Evolutionary conservation across 768 basidiomycete genomes (phyloP), one percentile per base, ranked within the genome.

Genomic region (Scleroderma bovista): DNA sequence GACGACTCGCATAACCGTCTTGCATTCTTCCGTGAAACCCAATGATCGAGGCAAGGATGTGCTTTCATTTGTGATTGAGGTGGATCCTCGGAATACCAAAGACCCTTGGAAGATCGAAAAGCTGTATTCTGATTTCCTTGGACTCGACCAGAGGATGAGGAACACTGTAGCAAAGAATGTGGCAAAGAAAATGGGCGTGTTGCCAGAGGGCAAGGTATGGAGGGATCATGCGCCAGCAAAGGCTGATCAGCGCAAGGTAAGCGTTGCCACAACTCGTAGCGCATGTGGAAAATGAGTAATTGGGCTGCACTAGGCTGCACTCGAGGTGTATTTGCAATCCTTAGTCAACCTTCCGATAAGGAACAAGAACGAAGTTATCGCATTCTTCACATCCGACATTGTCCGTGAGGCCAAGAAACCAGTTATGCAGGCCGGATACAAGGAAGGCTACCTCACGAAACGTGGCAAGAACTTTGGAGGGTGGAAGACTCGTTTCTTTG

Each of bases 401-500:
- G 79, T 93, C 32, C 83, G 83, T 31, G 84, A 85, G 55, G 73
- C 84, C 40, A 81, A 80, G 64, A 81, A 83, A 53, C 86, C 88
- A 2, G 88, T 88, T 17, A 80, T 80, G 72, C 86, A 88, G 61
- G 76, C 76, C 2, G 88, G 88, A 23, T 83, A 93, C 71, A 96
- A 95, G 68, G 91, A 95, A 67, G 95, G 94, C 15, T 95, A 95
- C 65, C 72, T 96, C 32, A 97, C 95, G 17, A 97, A 97, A 71
- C 79, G 93, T 51, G 94, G 94, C 19, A 93, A 97, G 73, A 96
- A 92, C 61, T 97, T 98, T 69, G 96, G 96, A 40, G 93, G 95
- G 2, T 94, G 92, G 95, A 94, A 95, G 64, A 92, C 92, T 22
- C 78, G 96, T 38, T 99, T 84, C 68, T 98, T 98, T 60, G 92